Evolutionary conservation across 1,284 basidiomycete genomes (phyloP).

Genomic region (Tremellales sp.): DNA sequence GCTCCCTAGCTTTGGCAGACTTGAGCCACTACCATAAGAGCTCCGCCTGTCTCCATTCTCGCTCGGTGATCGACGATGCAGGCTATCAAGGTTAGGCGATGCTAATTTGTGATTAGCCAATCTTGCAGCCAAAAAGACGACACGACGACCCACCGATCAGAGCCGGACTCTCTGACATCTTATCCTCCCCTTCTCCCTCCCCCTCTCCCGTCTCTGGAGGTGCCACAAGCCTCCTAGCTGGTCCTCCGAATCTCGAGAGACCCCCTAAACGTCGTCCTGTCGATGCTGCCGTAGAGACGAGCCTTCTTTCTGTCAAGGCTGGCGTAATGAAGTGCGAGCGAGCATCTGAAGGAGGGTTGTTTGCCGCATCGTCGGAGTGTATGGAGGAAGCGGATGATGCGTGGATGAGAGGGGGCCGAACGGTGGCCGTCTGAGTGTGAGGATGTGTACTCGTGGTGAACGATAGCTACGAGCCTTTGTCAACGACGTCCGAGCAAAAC

Average conservation of each 20-base stretch:
- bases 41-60: neutral
- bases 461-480: slow-evolving; percentile 9
- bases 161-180: slow-evolving; percentile 10
- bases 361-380: slow-evolving; percentile 4
- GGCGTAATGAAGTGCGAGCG: slow-evolving; percentile 25
- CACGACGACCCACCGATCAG: slow-evolving; percentile 18
- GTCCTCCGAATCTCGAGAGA: slow-evolving; percentile 42
- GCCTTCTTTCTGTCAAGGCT: slow-evolving; percentile 26
- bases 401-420: slow-evolving; percentile 22
- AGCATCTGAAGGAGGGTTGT: slow-evolving; percentile 1
- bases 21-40: too few relatives aligned
- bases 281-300: slow-evolving; percentile 20
- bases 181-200: slow-evolving; percentile 15
- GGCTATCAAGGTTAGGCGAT: neutral
- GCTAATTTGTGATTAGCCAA: neutral
- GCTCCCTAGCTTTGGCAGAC: too few relatives aligned
- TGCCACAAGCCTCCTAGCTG: slow-evolving; percentile 33
- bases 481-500: neutral
- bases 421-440: slow-evolving; percentile 17
- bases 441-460: slow-evolving; percentile 5
- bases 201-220: slow-evolving; percentile 16
- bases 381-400: slow-evolving; percentile 24
- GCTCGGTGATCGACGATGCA: neutral
- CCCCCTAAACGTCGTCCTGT: slow-evolving; percentile 31
- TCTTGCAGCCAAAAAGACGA: neutral